Evolutionary conservation across 202 grass and related monocot genomes (phyloP).

Genomic region (Setaria viridis): DNA sequence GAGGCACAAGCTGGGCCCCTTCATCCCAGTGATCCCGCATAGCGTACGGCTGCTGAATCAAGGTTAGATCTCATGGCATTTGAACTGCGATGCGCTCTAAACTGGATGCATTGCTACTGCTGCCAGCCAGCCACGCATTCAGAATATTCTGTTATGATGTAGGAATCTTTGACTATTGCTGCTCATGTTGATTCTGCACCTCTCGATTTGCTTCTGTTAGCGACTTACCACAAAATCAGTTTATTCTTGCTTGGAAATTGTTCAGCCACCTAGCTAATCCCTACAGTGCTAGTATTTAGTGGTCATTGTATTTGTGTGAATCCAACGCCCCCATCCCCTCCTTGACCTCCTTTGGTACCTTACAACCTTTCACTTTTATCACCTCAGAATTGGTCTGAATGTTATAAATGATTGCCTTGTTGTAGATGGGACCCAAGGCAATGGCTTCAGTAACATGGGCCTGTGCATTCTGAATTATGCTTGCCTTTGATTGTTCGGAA

Average conservation of each 20-base stretch:
- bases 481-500: background rate
- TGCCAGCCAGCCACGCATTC: background rate
- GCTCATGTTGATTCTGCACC: slow-evolving; percentile 17
- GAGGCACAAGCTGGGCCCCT: slow-evolving; percentile 92
- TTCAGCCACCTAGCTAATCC: background rate
- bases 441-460: background rate
- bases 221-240: background rate
- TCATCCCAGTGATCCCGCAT: slow-evolving; percentile 83
- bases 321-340: background rate
- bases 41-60: slow-evolving; percentile 88
- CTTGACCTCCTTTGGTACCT: background rate
- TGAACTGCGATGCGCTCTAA: slow-evolving; percentile 1
- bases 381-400: slow-evolving; percentile 1
- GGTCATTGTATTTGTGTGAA: background rate
- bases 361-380: background rate
- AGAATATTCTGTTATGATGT: slow-evolving; percentile 47
- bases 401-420: background rate
- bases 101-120: slow-evolving; percentile 8
- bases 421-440: background rate
- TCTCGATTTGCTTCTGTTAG: slow-evolving; percentile 13
- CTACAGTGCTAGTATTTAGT: background rate
- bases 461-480: slow-evolving; percentile 1
- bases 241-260: background rate
- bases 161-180: slow-evolving; percentile 40
- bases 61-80: slow-evolving; percentile 61